A percentile compares a stretch with the other conserved stretches of the same genome.
phyloP scores from a whole-genome alignment of 192 early-diverging fungal genomes.

The Chytriomyces sp. region DNA sequence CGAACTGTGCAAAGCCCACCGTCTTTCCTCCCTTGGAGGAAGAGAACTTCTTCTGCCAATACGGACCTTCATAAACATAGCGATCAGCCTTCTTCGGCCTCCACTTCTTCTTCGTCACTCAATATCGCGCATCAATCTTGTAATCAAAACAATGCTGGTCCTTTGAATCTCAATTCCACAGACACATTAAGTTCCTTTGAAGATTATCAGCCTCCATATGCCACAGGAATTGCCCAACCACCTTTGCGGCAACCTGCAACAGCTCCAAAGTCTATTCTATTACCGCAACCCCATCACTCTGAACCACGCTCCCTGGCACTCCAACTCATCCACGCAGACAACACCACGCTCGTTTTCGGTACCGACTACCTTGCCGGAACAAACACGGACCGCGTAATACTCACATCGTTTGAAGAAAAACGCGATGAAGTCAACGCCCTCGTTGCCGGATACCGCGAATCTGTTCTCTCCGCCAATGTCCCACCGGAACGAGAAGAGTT shows the following conservation, averaged over 20 bases:
- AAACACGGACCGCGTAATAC: neutral
- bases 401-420: neutral
- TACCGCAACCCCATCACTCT: neutral
- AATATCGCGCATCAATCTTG: no score
- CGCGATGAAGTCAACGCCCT: neutral
- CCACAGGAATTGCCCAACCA: neutral
- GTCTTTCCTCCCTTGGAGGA: no score
- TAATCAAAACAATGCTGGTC: neutral
- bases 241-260: neutral
- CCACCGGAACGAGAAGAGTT: conserved; percentile 5
- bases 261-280: neutral
- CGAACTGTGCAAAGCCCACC: no score
- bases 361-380: neutral
- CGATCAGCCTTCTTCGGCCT: no score
- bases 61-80: no score
- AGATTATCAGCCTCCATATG: neutral
- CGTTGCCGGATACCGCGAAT: neutral
- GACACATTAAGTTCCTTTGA: neutral
- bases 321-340: neutral
- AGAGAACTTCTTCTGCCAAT: no score
- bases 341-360: neutral
- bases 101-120: no score
- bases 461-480: neutral
- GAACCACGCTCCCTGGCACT: neutral
- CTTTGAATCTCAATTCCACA: neutral